Evolutionary conservation across 202 grass and related monocot species (phyloP).

Genomic region (Musa balbisiana): DNA sequence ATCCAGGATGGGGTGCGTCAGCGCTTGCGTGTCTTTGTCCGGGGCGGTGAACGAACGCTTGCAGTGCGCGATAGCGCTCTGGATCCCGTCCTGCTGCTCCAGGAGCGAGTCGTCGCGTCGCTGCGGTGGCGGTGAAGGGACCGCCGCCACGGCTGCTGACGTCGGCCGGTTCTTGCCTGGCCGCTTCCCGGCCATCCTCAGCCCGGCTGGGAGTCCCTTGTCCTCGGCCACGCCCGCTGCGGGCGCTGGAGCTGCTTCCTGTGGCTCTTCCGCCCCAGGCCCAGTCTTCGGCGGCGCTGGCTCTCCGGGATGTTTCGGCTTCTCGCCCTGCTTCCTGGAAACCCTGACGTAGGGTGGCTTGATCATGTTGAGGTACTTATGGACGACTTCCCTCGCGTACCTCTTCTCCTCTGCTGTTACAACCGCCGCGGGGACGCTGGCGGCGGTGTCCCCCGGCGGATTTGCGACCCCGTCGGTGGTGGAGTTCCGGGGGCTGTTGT

Average conservation of each 20-base stretch:
- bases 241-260: background rate
- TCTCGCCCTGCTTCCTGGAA: conserved; percentile 66
- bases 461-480: background rate
- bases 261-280: too few relatives aligned
- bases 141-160: conserved; percentile 44
- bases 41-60: conserved; percentile 22
- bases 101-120: conserved; percentile 25
- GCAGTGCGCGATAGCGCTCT: conserved; percentile 28
- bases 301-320: conserved; percentile 28
- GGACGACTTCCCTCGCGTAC: conserved; percentile 64
- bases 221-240: conserved; percentile 38
- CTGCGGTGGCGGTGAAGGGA: conserved; percentile 6
- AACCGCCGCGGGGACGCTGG: conserved; percentile 14
- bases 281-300: background rate
- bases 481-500: conserved; percentile 51
- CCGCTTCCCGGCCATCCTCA: conserved; percentile 72
- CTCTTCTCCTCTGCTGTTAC: conserved; percentile 46
- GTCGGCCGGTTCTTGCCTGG: conserved; percentile 82
- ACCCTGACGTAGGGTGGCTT: conserved; percentile 82
- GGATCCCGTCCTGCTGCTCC: conserved; percentile 26
- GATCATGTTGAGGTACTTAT: conserved; percentile 86
- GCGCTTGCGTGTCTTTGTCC: background rate
- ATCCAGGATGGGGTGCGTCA: background rate
- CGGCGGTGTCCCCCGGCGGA: conserved; percentile 21
- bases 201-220: conserved; percentile 58